Conservation (phyloP, 1,284 basidiomycete genomes). For the Dichomitus squalens region DNA sequence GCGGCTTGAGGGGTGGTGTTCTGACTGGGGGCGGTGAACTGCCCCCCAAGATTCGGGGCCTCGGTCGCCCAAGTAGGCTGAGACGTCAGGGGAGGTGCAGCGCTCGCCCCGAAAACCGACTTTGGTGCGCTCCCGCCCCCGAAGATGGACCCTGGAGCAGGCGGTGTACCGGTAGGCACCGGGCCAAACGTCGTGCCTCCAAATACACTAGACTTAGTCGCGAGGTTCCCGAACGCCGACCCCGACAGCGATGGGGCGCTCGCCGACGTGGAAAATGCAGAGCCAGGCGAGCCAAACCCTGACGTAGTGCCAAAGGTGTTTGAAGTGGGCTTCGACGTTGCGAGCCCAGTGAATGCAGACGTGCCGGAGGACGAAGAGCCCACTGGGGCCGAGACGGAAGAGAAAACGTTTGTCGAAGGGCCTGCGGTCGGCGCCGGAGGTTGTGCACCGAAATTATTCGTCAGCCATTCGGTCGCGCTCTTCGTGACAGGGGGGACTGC, state of each 20-base stretch:
- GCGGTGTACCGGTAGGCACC: neutral
- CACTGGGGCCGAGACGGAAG: neutral
- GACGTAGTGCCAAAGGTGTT: slow-evolving; percentile 1
- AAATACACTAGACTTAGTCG: slow-evolving; percentile 15
- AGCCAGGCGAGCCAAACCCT: slow-evolving; percentile 10
- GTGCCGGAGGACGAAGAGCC: neutral
- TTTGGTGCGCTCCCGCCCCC: slow-evolving; percentile 2
- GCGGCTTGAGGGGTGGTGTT: neutral
- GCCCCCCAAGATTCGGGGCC: neutral
- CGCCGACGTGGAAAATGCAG: slow-evolving; percentile 2
- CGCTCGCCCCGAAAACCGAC: slow-evolving; percentile 12
- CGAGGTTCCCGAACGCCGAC: slow-evolving; percentile 29
- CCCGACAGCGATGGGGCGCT: slow-evolving; percentile 19
- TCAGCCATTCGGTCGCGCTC: slow-evolving; percentile 44
- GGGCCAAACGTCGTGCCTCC: slow-evolving; percentile 21
- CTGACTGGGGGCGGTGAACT: neutral
- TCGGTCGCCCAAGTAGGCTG: slow-evolving; percentile 17
- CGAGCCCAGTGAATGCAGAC: slow-evolving; percentile 20
- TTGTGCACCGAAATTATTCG: slow-evolving; percentile 35
- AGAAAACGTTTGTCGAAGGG: neutral
- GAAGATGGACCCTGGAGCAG: neutral
- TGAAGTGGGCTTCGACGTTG: slow-evolving; percentile 3
- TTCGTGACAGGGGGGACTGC: slow-evolving; percentile 15
- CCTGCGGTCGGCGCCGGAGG: neutral
- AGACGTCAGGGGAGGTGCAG: slow-evolving; percentile 1